Evolutionary conservation across 2,329 filamentous ascomycete species (phyloP).

Genomic region (Catunica adiposa): DNA sequence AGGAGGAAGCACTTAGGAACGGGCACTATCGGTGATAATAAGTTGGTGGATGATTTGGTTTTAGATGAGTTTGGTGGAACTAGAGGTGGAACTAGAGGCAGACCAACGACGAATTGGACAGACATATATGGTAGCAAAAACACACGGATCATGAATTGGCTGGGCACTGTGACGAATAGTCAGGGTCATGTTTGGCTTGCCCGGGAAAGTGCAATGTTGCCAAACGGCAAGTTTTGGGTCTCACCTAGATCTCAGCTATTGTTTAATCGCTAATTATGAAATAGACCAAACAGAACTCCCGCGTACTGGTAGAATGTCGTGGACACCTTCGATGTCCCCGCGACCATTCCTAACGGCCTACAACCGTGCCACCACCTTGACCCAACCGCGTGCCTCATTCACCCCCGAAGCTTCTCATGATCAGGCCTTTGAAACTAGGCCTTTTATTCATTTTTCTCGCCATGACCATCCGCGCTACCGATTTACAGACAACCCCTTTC

Average conservation of each 20-base stretch:
- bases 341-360: background rate
- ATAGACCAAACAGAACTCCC: background rate
- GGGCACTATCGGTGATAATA: background rate
- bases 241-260: too few species aligned
- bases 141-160: constrained; percentile 5
- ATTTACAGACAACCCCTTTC: constrained; percentile 8
- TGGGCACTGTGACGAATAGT: constrained; percentile 1
- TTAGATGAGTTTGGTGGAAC: background rate
- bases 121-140: background rate
- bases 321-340: background rate
- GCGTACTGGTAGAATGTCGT: background rate
- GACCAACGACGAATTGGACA: background rate
- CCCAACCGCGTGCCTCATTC: background rate
- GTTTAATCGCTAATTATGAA: too few species aligned
- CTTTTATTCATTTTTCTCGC: constrained; percentile 1
- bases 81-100: background rate
- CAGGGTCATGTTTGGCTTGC: background rate
- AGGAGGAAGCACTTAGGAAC: background rate
- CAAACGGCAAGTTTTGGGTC: too few species aligned
- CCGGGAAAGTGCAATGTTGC: too few species aligned
- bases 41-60: background rate
- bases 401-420: constrained; percentile 1
- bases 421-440: constrained; percentile 5
- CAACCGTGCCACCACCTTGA: background rate
- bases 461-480: background rate